Evolutionary conservation across 192 early-diverging fungal species (phyloP).

Genomic region (Mortierella claussenii): DNA sequence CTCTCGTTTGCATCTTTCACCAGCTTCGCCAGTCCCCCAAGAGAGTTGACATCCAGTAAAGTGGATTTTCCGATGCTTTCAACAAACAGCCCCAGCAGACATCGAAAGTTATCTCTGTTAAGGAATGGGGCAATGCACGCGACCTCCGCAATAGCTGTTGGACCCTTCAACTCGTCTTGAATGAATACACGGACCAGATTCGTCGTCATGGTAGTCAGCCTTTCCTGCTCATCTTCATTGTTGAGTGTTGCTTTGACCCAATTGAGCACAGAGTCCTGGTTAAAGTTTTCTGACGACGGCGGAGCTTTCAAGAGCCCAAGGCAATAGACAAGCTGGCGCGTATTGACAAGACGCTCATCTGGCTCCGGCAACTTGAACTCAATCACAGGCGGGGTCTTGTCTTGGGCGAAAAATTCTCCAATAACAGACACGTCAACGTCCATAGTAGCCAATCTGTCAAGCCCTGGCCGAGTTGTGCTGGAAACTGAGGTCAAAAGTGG

Average conservation of each 20-base stretch:
- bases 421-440: constrained; percentile 11
- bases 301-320: constrained; percentile 16
- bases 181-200: constrained; percentile 19
- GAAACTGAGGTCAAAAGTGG: not conserved
- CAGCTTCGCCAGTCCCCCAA: constrained; percentile 17
- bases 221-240: constrained; percentile 26
- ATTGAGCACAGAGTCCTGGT: constrained; percentile 7
- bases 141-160: constrained; percentile 18
- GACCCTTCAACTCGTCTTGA: constrained; percentile 20
- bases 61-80: constrained; percentile 13
- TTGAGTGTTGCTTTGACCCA: constrained; percentile 21
- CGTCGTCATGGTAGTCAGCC: constrained; percentile 18
- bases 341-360: constrained; percentile 22
- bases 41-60: constrained; percentile 7
- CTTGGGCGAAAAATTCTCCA: constrained; percentile 23
- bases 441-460: constrained; percentile 5
- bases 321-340: constrained; percentile 29
- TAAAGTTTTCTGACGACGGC: constrained; percentile 1
- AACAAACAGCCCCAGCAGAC: constrained; percentile 6
- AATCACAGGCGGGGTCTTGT: constrained; percentile 17
- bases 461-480: not conserved
- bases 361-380: constrained; percentile 21
- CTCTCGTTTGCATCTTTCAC: constrained; percentile 6
- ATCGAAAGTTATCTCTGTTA: constrained; percentile 14
- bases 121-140: constrained; percentile 19